These are phyloP conservation scores for Mucor sp. DNA, from an alignment of 371 early-diverging fungal species.

Conservation along the genomic window DNA sequence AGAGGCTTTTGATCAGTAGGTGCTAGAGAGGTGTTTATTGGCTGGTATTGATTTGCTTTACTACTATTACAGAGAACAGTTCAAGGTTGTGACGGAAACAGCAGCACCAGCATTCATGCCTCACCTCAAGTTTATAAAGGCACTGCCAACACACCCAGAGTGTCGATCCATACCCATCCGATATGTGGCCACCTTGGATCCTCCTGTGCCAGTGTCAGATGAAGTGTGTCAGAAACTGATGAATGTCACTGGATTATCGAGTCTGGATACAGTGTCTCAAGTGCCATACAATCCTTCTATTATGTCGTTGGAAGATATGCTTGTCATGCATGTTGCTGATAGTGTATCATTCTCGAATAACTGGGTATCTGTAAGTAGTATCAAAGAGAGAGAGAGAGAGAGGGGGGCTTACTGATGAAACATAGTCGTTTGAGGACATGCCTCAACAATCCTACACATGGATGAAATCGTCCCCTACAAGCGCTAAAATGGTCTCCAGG, in stretches of 20 bases:
- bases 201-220: slow-evolving; percentile 41
- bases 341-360: background rate
- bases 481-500: slow-evolving; percentile 47
- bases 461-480: slow-evolving; percentile 22
- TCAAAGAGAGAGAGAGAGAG: background rate
- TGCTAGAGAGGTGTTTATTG: background rate
- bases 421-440: slow-evolving; percentile 22
- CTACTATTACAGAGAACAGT: slow-evolving; percentile 20
- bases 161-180: slow-evolving; percentile 34
- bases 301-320: slow-evolving; percentile 32
- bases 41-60: slow-evolving; percentile 17
- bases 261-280: slow-evolving; percentile 3
- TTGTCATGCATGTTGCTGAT: slow-evolving; percentile 18
- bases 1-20: slow-evolving; percentile 17
- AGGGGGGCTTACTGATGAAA: background rate
- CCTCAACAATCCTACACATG: slow-evolving; percentile 37
- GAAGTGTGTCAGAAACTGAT: slow-evolving; percentile 33
- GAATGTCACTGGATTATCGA: slow-evolving; percentile 26
- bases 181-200: slow-evolving; percentile 43
- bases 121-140: slow-evolving; percentile 37
- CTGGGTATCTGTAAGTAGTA: slow-evolving; percentile 10
- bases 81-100: slow-evolving; percentile 34
- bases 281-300: background rate
- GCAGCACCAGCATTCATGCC: slow-evolving; percentile 29
- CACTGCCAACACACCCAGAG: slow-evolving; percentile 25